A percentile compares a stretch with the other conserved stretches of the same genome.
Evolutionary conservation across 2,329 filamentous ascomycete genomes (phyloP).

Genomic region (Trichoderma pleuroti): DNA sequence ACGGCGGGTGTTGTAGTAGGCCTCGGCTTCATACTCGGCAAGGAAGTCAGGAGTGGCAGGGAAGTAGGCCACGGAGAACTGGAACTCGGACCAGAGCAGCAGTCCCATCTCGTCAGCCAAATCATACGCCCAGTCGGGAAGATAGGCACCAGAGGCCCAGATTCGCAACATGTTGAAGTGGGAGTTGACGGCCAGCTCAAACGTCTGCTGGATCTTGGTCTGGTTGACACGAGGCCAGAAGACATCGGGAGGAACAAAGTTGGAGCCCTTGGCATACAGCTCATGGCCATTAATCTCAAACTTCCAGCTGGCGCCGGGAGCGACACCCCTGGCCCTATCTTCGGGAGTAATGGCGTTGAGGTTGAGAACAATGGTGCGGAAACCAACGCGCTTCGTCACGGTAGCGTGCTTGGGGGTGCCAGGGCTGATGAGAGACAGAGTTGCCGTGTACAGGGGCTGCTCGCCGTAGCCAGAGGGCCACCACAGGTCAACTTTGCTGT

Average conservation of each 20-base stretch:
- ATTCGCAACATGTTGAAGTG: conserved; percentile 64
- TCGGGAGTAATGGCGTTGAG: conserved; percentile 49
- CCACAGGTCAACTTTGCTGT: conserved; percentile 51
- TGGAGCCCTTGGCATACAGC: conserved; percentile 49
- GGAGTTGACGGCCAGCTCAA: conserved; percentile 46
- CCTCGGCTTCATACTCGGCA: conserved; percentile 52
- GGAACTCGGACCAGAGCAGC: conserved; percentile 60
- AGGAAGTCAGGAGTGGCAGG: conserved; percentile 52
- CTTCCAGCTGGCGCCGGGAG: conserved; percentile 46
- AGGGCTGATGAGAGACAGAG: conserved; percentile 39
- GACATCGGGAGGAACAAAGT: conserved; percentile 23
- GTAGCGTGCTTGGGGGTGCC: conserved; percentile 39
- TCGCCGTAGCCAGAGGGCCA: conserved; percentile 56
- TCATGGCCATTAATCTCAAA: conserved; percentile 63
- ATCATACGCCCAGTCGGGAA: conserved; percentile 60
- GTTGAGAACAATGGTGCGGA: conserved; percentile 60
- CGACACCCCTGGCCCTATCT: conserved; percentile 50
- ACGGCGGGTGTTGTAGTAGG: conserved; percentile 56
- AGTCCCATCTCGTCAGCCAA: conserved; percentile 59
- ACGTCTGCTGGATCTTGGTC: conserved; percentile 46
- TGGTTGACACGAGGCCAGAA: conserved; percentile 46
- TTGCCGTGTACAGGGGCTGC: conserved; percentile 56
- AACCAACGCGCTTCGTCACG: conserved; percentile 40
- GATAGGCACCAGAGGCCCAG: conserved; percentile 59
- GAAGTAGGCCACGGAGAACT: conserved; percentile 60